A percentile compares a stretch with the other conserved stretches of the same genome.
phyloP scores from a whole-genome alignment of 2,329 filamentous ascomycete genomes.

The Venturiaceae sp. region DNA sequence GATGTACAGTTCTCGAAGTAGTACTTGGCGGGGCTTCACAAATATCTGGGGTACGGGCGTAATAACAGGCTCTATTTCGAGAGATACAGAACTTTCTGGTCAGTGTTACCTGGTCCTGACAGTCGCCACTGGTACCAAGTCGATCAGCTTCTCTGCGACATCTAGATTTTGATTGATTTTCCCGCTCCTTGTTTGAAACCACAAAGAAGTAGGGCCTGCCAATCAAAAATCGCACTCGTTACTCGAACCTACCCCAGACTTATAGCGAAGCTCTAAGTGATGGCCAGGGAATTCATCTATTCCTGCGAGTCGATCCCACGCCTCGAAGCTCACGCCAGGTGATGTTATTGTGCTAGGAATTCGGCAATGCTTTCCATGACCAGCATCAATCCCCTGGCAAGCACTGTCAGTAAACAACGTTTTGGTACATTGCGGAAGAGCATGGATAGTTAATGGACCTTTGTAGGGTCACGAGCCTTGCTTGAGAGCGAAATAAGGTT shows the following conservation, averaged over 20 bases:
- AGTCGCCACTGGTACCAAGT: neutral
- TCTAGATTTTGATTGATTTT: neutral
- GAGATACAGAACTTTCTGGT: neutral
- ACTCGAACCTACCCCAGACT: neutral
- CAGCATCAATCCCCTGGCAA: neutral
- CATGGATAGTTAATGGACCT: neutral
- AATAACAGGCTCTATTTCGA: neutral
- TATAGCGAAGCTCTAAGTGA: neutral
- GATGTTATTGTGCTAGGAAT: no score
- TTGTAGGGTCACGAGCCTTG: neutral
- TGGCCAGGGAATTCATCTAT: neutral
- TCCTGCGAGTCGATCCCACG: neutral
- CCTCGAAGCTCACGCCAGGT: neutral
- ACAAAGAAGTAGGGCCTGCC: neutral
- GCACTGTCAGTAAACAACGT: neutral
- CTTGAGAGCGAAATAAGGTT: neutral
- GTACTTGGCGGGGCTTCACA: no score
- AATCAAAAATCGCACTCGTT: neutral
- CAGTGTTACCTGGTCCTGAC: neutral
- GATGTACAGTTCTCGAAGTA: neutral
- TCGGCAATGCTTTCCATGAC: neutral
- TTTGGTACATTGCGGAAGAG: neutral
- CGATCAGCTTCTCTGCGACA: neutral
- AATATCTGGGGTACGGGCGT: neutral
- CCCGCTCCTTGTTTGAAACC: neutral